Evolutionary conservation across 1,284 basidiomycete genomes (phyloP).

Genomic region (Puccinia horiana): DNA sequence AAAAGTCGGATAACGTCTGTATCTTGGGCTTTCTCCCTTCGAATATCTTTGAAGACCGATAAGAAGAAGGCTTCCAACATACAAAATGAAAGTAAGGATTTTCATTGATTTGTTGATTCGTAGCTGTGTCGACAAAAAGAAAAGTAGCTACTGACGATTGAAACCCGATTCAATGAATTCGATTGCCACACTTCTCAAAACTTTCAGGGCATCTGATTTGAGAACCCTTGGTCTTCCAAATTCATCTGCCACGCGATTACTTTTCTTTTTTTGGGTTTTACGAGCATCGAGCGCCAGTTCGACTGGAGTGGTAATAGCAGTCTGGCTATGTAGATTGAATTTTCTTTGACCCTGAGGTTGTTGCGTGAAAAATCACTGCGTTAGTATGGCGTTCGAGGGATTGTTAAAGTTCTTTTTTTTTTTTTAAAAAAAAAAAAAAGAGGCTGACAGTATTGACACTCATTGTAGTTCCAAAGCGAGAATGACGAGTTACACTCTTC

Average conservation of each 20-base stretch:
- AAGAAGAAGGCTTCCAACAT: constrained; percentile 71
- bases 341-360: constrained; percentile 58
- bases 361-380: background rate
- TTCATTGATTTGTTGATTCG: background rate
- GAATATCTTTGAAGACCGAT: constrained; percentile 84
- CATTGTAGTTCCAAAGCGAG: constrained; percentile 89
- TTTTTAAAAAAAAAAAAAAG: background rate
- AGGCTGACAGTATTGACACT: constrained; percentile 65
- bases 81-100: constrained; percentile 7
- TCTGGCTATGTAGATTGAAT: constrained; percentile 76
- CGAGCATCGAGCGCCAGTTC: constrained; percentile 74
- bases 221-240: constrained; percentile 65
- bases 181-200: constrained; percentile 69
- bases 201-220: constrained; percentile 68
- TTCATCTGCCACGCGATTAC: constrained; percentile 66
- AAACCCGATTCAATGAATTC: constrained; percentile 78
- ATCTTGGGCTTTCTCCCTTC: constrained; percentile 83
- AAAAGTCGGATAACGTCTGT: constrained; percentile 83
- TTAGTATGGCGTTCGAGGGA: background rate
- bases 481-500: constrained; percentile 71
- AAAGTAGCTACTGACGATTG: constrained; percentile 69
- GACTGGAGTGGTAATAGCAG: constrained; percentile 73
- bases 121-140: background rate
- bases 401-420: too few species aligned
- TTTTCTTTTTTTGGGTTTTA: constrained; percentile 70